Evolutionary conservation across 148 eudicot species (phyloP).

Genomic region (Camellia granthamiana): DNA sequence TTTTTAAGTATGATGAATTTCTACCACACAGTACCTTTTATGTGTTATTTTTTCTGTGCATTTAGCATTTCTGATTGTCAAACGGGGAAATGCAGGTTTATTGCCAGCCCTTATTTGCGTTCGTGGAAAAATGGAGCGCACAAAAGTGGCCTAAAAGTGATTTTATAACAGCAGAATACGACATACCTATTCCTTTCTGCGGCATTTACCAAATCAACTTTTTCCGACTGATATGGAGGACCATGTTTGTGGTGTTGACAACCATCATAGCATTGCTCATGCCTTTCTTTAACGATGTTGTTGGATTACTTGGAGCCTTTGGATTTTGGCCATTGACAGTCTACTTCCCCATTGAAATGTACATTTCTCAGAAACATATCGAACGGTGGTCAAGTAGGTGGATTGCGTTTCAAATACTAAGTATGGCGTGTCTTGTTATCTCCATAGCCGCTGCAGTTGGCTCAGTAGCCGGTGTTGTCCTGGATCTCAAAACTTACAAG

Average conservation of each 20-base stretch:
- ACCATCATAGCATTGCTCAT: slow-evolving; percentile 42
- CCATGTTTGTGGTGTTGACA: slow-evolving; percentile 31
- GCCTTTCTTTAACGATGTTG: slow-evolving; percentile 54
- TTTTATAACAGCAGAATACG: slow-evolving; percentile 26
- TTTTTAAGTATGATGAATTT: too few relatives aligned
- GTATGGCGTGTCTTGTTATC: slow-evolving; percentile 33
- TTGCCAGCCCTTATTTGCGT: slow-evolving; percentile 46
- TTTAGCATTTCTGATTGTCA: too few relatives aligned
- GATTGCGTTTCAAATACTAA: slow-evolving; percentile 39
- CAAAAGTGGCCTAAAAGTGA: slow-evolving; percentile 28
- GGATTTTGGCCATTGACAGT: slow-evolving; percentile 44
- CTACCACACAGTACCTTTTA: too few relatives aligned
- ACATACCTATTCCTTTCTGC: slow-evolving; percentile 23
- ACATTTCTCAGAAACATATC: slow-evolving; percentile 33
- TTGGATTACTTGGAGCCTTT: slow-evolving; percentile 44
- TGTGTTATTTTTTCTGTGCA: too few relatives aligned
- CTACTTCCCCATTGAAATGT: slow-evolving; percentile 45
- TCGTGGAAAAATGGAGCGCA: slow-evolving; percentile 39
- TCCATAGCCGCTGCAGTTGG: slow-evolving; percentile 46
- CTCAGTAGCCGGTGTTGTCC: slow-evolving; percentile 38
- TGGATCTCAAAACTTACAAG: slow-evolving; percentile 37
- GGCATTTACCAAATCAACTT: slow-evolving; percentile 28
- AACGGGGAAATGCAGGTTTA: slow-evolving; percentile 21
- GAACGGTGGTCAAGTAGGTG: slow-evolving; percentile 33
- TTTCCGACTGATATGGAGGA: slow-evolving; percentile 43